Percentiles rank a stretch among this genome's conserved stretches.
Evolutionary conservation across 116 monocot species (phyloP).

Genomic region (Cymodocea nodosa): DNA sequence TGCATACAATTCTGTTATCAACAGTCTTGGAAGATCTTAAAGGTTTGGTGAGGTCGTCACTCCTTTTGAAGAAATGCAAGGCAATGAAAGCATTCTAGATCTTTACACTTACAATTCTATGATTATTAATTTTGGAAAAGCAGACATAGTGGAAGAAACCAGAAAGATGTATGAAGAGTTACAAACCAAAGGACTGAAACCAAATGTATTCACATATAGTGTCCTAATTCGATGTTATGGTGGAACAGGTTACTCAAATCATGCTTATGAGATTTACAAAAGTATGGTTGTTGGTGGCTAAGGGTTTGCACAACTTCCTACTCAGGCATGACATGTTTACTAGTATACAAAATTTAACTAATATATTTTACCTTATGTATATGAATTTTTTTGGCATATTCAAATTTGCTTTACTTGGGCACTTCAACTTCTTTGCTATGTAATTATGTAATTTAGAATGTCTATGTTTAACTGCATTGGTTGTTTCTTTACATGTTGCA

Average conservation of each 20-base stretch:
- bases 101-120: constrained; percentile 92
- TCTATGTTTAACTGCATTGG: no score
- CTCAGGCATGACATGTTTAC: constrained; percentile 12
- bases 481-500: no score
- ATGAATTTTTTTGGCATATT: neutral
- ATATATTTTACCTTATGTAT: neutral
- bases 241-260: constrained; percentile 33
- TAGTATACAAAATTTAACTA: neutral
- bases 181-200: constrained; percentile 45
- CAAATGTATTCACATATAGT: constrained; percentile 97
- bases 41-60: constrained; percentile 51
- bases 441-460: no score
- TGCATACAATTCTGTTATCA: constrained; percentile 68
- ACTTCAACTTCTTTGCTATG: no score
- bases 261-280: constrained; percentile 60
- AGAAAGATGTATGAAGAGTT: constrained; percentile 77
- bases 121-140: constrained; percentile 64
- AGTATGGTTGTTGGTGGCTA: constrained; percentile 69
- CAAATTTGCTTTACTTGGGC: neutral
- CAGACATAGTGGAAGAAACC: constrained; percentile 61
- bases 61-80: constrained; percentile 71
- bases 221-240: constrained; percentile 81
- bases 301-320: constrained; percentile 80
- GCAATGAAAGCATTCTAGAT: constrained; percentile 55
- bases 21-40: constrained; percentile 53